phyloP scores from a whole-genome alignment of 805 yeast genomes.

The Saturnispora bothae region DNA sequence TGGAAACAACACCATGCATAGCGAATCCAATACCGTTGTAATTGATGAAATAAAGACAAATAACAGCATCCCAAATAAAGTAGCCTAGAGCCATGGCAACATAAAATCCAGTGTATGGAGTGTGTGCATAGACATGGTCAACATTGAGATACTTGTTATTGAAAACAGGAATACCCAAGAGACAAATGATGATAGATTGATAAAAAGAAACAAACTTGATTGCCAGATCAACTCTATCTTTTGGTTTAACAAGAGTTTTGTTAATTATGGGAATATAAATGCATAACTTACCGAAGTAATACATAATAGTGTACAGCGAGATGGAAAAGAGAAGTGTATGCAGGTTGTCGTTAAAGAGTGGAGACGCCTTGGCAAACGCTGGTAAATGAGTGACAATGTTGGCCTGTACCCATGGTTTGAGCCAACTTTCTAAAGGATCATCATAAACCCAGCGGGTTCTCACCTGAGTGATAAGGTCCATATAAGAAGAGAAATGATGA shows the following conservation, averaged over 20 bases:
- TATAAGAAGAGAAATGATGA: no score
- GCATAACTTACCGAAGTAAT: slow-evolving; percentile 13
- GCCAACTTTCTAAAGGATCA: slow-evolving; percentile 16
- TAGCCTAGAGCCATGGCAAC: slow-evolving; percentile 25
- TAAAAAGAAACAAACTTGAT: slow-evolving; percentile 27
- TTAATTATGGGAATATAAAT: slow-evolving; percentile 12
- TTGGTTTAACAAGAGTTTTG: slow-evolving; percentile 12
- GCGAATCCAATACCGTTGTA: slow-evolving; percentile 28
- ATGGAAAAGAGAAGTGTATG: slow-evolving; percentile 17
- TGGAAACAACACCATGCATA: slow-evolving; percentile 28
- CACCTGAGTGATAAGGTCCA: background rate
- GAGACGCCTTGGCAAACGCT: slow-evolving; percentile 1
- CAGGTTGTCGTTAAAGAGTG: slow-evolving; percentile 13
- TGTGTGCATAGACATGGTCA: slow-evolving; percentile 25
- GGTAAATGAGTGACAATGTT: slow-evolving; percentile 19
- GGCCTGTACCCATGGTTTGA: slow-evolving; percentile 14
- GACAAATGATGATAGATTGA: slow-evolving; percentile 25
- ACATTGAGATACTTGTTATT: slow-evolving; percentile 19
- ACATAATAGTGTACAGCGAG: slow-evolving; percentile 13
- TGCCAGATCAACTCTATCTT: slow-evolving; percentile 22
- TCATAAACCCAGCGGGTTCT: slow-evolving; percentile 14
- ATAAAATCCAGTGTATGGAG: slow-evolving; percentile 26
- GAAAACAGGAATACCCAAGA: slow-evolving; percentile 23
- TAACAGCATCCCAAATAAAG: slow-evolving; percentile 28
- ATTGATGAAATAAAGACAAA: slow-evolving; percentile 21